These are phyloP conservation scores for Alternaria hordeiaustralica DNA, from an alignment of 2,329 filamentous ascomycete species.

Conservation along the genomic window DNA sequence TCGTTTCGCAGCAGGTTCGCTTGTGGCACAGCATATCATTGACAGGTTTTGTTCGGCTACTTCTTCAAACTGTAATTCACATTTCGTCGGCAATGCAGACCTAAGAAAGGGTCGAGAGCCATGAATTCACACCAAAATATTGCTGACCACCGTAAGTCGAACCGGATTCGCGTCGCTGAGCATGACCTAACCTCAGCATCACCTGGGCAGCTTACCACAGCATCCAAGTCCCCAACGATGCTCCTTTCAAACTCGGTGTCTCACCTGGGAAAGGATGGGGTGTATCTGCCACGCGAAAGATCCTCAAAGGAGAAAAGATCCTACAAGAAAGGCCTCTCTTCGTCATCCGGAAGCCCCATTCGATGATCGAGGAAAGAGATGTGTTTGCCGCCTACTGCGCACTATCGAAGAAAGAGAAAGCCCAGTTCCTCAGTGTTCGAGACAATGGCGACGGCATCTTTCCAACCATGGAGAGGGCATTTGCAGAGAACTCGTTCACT, in stretches of 20 bases:
- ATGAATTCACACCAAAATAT: neutral
- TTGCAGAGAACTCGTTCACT: neutral
- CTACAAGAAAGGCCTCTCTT: constrained; percentile 13
- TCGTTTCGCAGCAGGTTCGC: neutral
- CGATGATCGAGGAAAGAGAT: constrained; percentile 6
- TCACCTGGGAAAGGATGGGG: constrained; percentile 14
- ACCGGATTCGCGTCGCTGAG: neutral
- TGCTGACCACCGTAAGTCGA: neutral
- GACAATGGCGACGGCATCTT: neutral
- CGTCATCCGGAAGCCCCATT: constrained; percentile 9
- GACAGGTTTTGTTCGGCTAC: neutral
- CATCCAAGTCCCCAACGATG: constrained; percentile 2
- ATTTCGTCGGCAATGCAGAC: neutral
- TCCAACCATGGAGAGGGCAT: neutral
- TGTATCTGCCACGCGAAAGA: constrained; percentile 10
- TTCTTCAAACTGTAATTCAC: neutral
- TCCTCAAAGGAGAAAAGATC: constrained; percentile 2
- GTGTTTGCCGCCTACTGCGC: neutral
- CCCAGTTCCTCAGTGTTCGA: neutral
- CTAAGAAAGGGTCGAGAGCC: neutral
- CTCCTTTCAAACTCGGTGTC: constrained; percentile 6
- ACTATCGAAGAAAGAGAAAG: neutral
- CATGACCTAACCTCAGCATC: neutral
- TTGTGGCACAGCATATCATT: neutral
- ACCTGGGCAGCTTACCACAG: constrained; percentile 6